Conservation (phyloP, 352 stramenopile genomes). For the Bremia lactucae region DNA sequence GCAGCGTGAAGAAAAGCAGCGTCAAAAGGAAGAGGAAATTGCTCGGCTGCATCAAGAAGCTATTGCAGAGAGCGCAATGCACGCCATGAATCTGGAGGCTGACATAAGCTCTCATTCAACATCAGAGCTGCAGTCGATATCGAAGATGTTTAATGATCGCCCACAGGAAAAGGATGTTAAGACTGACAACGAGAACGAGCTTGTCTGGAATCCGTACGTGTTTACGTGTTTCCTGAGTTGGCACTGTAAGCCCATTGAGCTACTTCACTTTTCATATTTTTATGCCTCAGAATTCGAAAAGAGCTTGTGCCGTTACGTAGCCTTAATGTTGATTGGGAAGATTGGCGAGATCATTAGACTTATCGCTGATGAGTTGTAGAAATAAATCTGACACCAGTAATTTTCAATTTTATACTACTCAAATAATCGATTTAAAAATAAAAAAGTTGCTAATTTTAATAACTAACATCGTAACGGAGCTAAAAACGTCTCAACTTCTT, state of each 20-base stretch:
- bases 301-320: constrained; percentile 71
- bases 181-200: constrained; percentile 50
- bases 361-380: no score
- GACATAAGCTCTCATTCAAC: constrained; percentile 38
- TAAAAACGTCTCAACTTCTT: no score
- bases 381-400: no score
- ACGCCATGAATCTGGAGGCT: constrained; percentile 62
- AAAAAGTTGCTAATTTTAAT: no score
- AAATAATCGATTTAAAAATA: no score
- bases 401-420: no score
- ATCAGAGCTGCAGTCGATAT: constrained; percentile 46
- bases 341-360: constrained; percentile 70
- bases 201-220: constrained; percentile 77
- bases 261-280: neutral
- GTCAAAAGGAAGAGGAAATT: constrained; percentile 57
- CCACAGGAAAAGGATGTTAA: constrained; percentile 49
- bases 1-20: constrained; percentile 51
- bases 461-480: no score
- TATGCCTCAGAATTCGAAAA: constrained; percentile 37
- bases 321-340: constrained; percentile 73
- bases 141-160: constrained; percentile 44
- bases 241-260: neutral
- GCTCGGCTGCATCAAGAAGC: constrained; percentile 55
- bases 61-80: constrained; percentile 56
- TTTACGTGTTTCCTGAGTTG: no score